Percentiles rank a stretch among this genome's conserved stretches.
phyloP scores from a whole-genome alignment of 805 yeast genomes.

The Candida bentonensis region DNA sequence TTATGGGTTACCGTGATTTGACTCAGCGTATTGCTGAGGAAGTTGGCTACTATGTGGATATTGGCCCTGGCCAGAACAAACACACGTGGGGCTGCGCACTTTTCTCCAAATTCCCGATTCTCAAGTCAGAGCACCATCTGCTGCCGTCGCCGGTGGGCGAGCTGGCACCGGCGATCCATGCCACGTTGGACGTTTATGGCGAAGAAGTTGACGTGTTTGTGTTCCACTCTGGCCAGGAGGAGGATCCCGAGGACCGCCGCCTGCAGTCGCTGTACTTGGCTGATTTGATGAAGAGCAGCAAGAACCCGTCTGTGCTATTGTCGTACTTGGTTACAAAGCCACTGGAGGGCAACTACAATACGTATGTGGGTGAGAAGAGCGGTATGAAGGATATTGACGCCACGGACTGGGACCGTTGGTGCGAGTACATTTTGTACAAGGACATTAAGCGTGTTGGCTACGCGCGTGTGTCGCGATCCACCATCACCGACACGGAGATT shows the following conservation, averaged over 20 bases:
- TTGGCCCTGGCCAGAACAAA: conserved; percentile 94
- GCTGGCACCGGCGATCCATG: conserved; percentile 95
- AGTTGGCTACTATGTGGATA: conserved; percentile 87
- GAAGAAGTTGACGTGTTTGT: conserved; percentile 82
- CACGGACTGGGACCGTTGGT: conserved; percentile 92
- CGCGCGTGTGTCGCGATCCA: conserved; percentile 83
- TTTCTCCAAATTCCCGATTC: conserved; percentile 84
- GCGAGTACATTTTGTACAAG: conserved; percentile 87
- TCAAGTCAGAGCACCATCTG: conserved; percentile 79
- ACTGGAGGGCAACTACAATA: conserved; percentile 77
- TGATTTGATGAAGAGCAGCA: conserved; percentile 62
- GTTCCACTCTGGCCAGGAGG: conserved; percentile 97
- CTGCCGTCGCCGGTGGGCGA: conserved; percentile 97
- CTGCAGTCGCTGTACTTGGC: conserved; percentile 67
- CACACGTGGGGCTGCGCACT: conserved; percentile 98
- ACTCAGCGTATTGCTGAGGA: conserved; percentile 88
- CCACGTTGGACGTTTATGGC: conserved; percentile 86
- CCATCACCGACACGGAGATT: conserved; percentile 92
- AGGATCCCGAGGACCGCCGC: conserved; percentile 86
- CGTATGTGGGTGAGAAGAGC: conserved; percentile 68
- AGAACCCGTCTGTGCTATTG: conserved; percentile 72
- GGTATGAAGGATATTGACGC: conserved; percentile 90
- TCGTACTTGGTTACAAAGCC: conserved; percentile 89
- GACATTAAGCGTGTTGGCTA: conserved; percentile 78
- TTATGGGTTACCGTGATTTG: conserved; percentile 90